Base-by-base conservation (phyloP, 2,329 filamentous ascomycete species). In the Xylaria sp. region DNA sequence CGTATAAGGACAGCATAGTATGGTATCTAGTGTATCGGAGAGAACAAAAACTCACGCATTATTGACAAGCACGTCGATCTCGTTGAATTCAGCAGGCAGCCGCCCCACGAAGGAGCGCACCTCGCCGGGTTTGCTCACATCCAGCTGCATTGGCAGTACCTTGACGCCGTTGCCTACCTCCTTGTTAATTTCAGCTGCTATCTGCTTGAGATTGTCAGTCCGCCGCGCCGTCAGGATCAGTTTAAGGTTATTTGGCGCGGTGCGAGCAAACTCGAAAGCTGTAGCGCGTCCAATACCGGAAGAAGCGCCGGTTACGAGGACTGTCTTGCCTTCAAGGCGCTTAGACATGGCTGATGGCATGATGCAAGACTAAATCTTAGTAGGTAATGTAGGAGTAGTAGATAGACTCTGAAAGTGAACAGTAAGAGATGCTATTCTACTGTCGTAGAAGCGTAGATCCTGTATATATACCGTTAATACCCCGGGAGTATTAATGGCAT, bases 131-230 rank as follows among this genome's bases (percentile, higher is more conserved):
- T 51, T 33, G 47, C 27, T 51, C 47, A 51, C 47, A 7, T 51
- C 47, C 1, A 51, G 25, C 47, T 51, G 25, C 1, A 51, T 15
- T n/a, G 47, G 47, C 3, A 51, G 47, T 27, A 51, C 47, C 10
- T 51, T 51, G 27, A 51, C 47, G 27, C 47, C 47, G 27, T 31
- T 33, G 11, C 47, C 47, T n/a, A 51, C 47, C 27, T 51, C 47
- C 27, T 51, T 7, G 47, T 51, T 51, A 13, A 51, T 51, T 17
- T 51, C 47, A n/a, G 25, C 47, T n/a, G 27, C 47, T 31, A 51
- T 51, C 47, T 51, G 47, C 47, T 51, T 51, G 47, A 51, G 47
- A 27, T 11, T 51, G 47, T 33, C 47, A n/a, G 33, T 15, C 47
- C 47, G 47, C 33, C 47, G 27, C 15, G 47, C 47, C 9, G 47